Percentiles rank a stretch among this genome's conserved stretches.
Conservation (phyloP, 2,329 filamentous ascomycete genomes). For the Aspergillus sp. region DNA sequence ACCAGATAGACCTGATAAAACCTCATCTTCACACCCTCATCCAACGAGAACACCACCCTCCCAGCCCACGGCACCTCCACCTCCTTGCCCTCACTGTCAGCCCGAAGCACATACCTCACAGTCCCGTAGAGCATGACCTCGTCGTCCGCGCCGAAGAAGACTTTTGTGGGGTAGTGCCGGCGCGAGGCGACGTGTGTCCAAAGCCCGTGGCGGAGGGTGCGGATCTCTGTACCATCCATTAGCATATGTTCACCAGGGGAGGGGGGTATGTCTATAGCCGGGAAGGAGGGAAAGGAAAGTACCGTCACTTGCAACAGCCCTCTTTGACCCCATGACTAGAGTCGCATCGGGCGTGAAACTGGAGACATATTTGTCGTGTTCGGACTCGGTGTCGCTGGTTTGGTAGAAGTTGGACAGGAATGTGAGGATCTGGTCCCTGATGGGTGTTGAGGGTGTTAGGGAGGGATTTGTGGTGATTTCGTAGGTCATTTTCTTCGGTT, state of each 20-base stretch:
- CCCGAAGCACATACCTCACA: constrained; percentile 27
- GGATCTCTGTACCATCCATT: constrained; percentile 20
- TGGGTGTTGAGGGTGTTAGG: constrained; percentile 15
- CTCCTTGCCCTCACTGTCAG: constrained; percentile 18
- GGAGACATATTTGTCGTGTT: constrained; percentile 28
- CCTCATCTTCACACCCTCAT: constrained; percentile 24
- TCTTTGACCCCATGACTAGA: constrained; percentile 31
- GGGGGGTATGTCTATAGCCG: background rate
- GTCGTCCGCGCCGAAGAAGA: constrained; percentile 26
- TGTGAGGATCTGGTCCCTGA: constrained; percentile 16
- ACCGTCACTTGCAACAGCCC: constrained; percentile 26
- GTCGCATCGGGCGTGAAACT: constrained; percentile 30
- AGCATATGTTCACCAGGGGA: background rate
- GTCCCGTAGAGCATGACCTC: constrained; percentile 33
- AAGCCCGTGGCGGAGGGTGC: constrained; percentile 25
- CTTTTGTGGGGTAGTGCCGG: constrained; percentile 21
- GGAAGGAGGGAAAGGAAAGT: background rate
- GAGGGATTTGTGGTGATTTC: constrained; percentile 19
- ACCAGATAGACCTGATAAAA: constrained; percentile 37
- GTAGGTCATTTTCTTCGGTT: constrained; percentile 23
- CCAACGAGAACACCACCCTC: constrained; percentile 26
- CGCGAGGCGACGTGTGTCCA: constrained; percentile 30
- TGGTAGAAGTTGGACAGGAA: constrained; percentile 32
- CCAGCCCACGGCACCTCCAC: constrained; percentile 32
- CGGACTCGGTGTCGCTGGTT: constrained; percentile 27